Evolutionary conservation across 495 filamentous ascomycete species (phyloP), one percentile per base, ranked within the genome.

Genomic region (Aspergillus bridgeri): DNA sequence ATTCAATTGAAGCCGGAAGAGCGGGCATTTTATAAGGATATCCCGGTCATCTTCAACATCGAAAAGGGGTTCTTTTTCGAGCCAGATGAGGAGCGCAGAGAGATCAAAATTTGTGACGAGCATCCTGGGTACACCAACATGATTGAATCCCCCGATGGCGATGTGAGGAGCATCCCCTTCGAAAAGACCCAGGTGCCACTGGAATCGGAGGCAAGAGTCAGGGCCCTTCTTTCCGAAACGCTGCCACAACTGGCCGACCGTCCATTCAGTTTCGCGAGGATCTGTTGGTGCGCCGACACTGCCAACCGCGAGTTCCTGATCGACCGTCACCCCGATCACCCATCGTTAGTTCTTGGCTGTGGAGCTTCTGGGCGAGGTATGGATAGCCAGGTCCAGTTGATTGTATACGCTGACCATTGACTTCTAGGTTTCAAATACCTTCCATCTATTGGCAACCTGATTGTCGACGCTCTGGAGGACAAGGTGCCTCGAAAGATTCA

Each of bases 1-100:
- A 77, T 82, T 42, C 58, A 71, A 48, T 68, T 82, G 57, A 76
- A 67, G 4, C 57, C 69, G 0, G 60, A 74, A 21, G 81, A 81
- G 60, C 62, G 67, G 0, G 57, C 65, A 17, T n/a, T 70, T 2
- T 81, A 77, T 60, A 76, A 72, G 48, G 63, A 77, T 51, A 60
- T 76, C 2, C 79, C 79, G 1, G 78, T 83, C 0, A 62, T 82
- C 5, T 82, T 76, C 57, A 76, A 80, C 47, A 71, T 74, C 22
- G 76, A 83, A 51, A 69, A 70, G 23, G 80, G 79, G 3, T 81
- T 83, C 62, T 82, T 83, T 62, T 81, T 83, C 60, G 80, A 83
- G 59, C 77, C 80, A 2, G 74, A 79, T 38, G 70, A 68, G 52
- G 78, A 69, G 25, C 69, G 66, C 2, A 68, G 73, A 1, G 71